Conservation (phyloP, 1,139 yeast genomes). For the Magnusiomyces tetraspermus region DNA sequence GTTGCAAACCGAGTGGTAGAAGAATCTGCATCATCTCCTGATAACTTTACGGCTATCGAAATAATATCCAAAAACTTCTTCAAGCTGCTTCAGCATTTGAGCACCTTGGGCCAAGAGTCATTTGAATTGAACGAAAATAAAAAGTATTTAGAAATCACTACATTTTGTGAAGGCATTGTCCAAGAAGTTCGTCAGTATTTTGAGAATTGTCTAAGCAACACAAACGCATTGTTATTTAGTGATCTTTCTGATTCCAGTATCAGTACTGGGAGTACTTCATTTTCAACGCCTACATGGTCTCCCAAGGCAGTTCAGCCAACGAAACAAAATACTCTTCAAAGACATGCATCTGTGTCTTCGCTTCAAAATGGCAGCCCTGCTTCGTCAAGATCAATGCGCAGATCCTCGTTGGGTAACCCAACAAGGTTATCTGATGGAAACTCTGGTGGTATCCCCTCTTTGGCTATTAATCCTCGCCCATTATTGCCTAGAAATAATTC, state of each 20-base stretch:
- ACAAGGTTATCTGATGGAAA: neutral
- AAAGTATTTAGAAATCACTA: neutral
- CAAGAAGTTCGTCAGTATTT: too few species aligned
- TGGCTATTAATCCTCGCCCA: neutral
- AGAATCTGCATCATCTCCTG: neutral
- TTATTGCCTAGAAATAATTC: neutral
- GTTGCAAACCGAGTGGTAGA: conserved; percentile 12
- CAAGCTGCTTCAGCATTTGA: conserved; percentile 1
- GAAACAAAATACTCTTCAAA: too few species aligned
- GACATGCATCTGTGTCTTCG: conserved; percentile 1
- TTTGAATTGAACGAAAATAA: neutral
- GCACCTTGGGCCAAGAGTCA: neutral
- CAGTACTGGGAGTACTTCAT: neutral
- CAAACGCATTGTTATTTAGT: too few species aligned
- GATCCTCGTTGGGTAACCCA: neutral
- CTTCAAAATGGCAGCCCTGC: neutral
- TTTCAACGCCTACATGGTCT: neutral
- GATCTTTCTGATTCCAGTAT: too few species aligned
- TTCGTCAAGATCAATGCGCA: neutral
- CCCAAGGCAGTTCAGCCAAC: neutral
- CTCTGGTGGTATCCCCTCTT: neutral
- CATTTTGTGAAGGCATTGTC: too few species aligned
- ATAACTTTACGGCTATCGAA: neutral
- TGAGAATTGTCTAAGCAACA: too few species aligned
- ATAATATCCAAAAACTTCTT: conserved; percentile 6